Evolutionary conservation across 2,329 filamentous ascomycete species (phyloP).

Genomic region (Penicillium sp.): DNA sequence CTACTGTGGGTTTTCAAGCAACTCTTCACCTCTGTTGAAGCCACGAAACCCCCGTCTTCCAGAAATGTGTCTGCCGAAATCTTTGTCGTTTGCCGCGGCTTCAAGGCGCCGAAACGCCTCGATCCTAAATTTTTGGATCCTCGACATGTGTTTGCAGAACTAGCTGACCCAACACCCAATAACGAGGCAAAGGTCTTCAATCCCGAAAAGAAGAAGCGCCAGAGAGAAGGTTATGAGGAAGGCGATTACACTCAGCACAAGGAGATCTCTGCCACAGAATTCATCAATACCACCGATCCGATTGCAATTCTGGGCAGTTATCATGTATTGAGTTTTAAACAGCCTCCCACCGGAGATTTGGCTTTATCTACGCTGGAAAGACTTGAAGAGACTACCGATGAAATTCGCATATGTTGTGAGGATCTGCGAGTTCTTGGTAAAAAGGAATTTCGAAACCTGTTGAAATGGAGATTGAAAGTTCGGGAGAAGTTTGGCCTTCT

Average conservation of each 20-base stretch:
- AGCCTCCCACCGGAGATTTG: slow-evolving; percentile 76
- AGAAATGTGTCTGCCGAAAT: slow-evolving; percentile 97
- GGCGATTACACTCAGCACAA: slow-evolving; percentile 92
- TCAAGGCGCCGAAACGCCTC: slow-evolving; percentile 88
- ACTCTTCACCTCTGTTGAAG: slow-evolving; percentile 89
- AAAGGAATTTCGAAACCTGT: slow-evolving; percentile 86
- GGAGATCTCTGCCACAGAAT: slow-evolving; percentile 81
- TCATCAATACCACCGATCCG: slow-evolving; percentile 88
- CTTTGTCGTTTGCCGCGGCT: slow-evolving; percentile 94
- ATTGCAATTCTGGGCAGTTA: slow-evolving; percentile 84
- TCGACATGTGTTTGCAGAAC: slow-evolving; percentile 83
- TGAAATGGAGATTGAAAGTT: slow-evolving; percentile 85
- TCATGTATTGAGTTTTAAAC: slow-evolving; percentile 79
- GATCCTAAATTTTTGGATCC: slow-evolving; percentile 92
- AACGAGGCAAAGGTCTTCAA: slow-evolving; percentile 99
- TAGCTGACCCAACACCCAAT: slow-evolving; percentile 80
- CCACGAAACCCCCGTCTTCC: slow-evolving; percentile 93
- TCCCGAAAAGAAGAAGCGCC: slow-evolving; percentile 93
- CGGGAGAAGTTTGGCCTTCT: slow-evolving; percentile 86
- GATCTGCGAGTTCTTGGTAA: slow-evolving; percentile 88
- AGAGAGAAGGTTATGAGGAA: slow-evolving; percentile 96
- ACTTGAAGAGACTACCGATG: slow-evolving; percentile 78
- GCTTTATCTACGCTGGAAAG: slow-evolving; percentile 81
- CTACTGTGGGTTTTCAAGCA: slow-evolving; percentile 97
- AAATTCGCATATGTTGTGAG: slow-evolving; percentile 72